Base-by-base conservation (phyloP, 1,284 basidiomycete species). In the Chondrostereum purpureum region DNA sequence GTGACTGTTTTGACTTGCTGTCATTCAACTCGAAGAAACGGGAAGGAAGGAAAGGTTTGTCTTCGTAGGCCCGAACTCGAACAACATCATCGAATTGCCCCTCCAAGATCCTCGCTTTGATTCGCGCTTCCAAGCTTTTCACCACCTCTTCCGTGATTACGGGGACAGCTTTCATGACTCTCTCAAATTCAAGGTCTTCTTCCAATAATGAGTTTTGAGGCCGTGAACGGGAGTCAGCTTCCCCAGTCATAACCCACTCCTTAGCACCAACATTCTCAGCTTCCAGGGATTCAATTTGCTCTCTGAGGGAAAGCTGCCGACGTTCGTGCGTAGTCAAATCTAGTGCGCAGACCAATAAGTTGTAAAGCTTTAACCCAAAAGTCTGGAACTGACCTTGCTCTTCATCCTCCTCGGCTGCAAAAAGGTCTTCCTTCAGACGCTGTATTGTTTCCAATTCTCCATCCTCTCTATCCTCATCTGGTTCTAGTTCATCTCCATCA, bases 121-220 rank as follows among this genome's bases (percentile, higher is more conserved):
- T 99, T 47, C 85, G 74, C 41, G 92, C 92, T 65, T 99, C 96
- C 21, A 99, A 73, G 17, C 73, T 75, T 45, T 81, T 77, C 5
- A 95, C 90, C 37, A 72, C 74, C 60, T 95, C 91, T 58, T 97
- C 92, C 0, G 96, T 98, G 48, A 96, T 80, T 40, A 92, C 77
- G 8, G 95, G 96, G 0, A 87, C 85, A 13, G 83, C 73, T 66
- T 95, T 97, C 67, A 83, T 80, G 11, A 87, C 79, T 19, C 83
- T 87, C 54, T 99, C 96, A 53, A 95, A 99, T 49, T 98, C 94
- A 35, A 99, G 76, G 61, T 97, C 91, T 62, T 98, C 89, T 62
- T 92, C 91, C 11, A 99, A 74, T 13, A 98, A 71, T 18, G 90
- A 90, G 66, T 99, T 94, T 58, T 91, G 81, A 1, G 96, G 95